Base-by-base conservation (phyloP, 306 rosid species). In the Prunus persica region DNA sequence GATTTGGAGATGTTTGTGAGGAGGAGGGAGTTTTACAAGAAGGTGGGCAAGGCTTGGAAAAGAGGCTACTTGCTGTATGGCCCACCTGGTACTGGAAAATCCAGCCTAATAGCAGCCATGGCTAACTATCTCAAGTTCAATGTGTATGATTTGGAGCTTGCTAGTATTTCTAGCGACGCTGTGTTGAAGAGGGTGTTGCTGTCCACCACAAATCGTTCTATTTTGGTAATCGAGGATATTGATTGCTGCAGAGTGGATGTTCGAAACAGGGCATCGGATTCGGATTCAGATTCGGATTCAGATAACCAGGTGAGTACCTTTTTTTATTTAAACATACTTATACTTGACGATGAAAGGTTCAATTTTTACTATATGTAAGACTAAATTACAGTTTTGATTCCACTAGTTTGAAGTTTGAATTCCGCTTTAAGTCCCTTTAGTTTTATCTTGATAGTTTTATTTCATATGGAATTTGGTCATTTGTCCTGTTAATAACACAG, bases 41-140 rank as follows among this genome's bases (percentile, higher is more conserved):
- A 34, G n/a, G 88, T 85, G 6, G 88, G 84, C 16, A 85, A 79
- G 79, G 84, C 86, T 20, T 85, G 88, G 88, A 85, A 67, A 67
- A 66, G 84, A 67, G 88, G 88, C 27, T 85, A 85, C 16, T 68
- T 85, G 79, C 46, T 85, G 50, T 82, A 82, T 24, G 84, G 88
- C 34, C 86, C 88, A 0, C 86, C 86, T 5, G 88, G 86, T 1
- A 79, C 86, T 0, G 82, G 86, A 0, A 85, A 82, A 46, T 85
- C 88, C 1, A 82, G 82, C 70, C 57, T 85, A 69, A 38, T 85
- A 20, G 86, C 88, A 0, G 88, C 88, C 54, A 82, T 85, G 88
- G 88, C 86, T 51, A 82, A 85, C 64, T 82, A 82, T 73, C 80
- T 82, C 47, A 82, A 79, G 75, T 85, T 82, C 18, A 80, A 76